Percentiles rank a stretch among this genome's conserved stretches.
These are phyloP conservation scores for Artemisia annua DNA, from an alignment of 129 eudicot species.

Conservation along the genomic window DNA sequence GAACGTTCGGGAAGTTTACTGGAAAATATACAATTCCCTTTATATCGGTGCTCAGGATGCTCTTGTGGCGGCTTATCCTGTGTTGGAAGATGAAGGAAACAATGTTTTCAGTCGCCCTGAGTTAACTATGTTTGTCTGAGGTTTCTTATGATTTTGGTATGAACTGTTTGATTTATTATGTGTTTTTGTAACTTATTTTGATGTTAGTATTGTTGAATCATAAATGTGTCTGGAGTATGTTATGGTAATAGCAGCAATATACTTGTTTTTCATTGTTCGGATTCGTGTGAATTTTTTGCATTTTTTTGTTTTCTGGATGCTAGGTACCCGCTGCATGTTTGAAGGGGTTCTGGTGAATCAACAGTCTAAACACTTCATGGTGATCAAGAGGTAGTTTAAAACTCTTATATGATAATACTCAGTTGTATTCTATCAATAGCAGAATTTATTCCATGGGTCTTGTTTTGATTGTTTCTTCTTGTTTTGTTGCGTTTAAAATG, in stretches of 20 bases:
- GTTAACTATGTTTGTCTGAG: slow-evolving; percentile 69
- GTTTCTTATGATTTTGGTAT: slow-evolving; percentile 6
- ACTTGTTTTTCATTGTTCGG: not conserved
- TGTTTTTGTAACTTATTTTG: slow-evolving; percentile 6
- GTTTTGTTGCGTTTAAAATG: not conserved
- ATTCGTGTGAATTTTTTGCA: not conserved
- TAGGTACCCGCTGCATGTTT: not conserved
- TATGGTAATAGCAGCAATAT: not conserved
- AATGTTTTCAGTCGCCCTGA: slow-evolving; percentile 83
- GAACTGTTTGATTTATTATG: slow-evolving; percentile 10
- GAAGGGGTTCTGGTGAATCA: not conserved
- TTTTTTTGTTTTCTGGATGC: not conserved
- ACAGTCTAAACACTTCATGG: not conserved
- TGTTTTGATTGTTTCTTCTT: not conserved
- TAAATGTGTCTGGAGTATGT: not conserved
- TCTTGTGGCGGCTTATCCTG: slow-evolving; percentile 88
- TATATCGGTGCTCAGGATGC: slow-evolving; percentile 96
- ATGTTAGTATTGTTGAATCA: slow-evolving; percentile 16
- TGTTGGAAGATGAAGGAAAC: slow-evolving; percentile 75
- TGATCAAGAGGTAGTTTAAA: slow-evolving; percentile 13
- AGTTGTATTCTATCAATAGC: not conserved
- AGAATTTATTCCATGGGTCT: slow-evolving; percentile 4
- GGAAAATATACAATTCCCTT: slow-evolving; percentile 91
- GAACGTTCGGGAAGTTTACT: slow-evolving; percentile 95
- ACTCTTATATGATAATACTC: not conserved